Conservation (phyloP, 192 early-diverging fungal genomes). For the Phlyctochytrium planicorne region DNA sequence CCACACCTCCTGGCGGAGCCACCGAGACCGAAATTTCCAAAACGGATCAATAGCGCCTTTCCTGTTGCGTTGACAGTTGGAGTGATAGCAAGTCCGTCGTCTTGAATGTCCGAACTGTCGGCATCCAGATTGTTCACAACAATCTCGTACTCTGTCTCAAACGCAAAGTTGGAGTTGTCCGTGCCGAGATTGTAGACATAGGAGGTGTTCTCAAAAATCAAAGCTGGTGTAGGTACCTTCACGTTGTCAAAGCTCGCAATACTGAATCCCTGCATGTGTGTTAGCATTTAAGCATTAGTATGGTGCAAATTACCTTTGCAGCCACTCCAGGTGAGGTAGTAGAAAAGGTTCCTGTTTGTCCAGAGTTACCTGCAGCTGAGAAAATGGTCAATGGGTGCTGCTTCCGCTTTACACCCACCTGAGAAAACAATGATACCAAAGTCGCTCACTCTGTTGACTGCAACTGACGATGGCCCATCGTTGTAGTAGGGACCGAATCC, state of each 20-base stretch:
- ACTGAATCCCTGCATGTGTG: too few species aligned
- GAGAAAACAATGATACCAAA: slow-evolving; percentile 50
- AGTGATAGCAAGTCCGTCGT: not conserved
- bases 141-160: slow-evolving; percentile 5
- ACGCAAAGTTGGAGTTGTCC: not conserved
- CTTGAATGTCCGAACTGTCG: not conserved
- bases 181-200: not conserved
- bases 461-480: slow-evolving; percentile 60
- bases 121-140: slow-evolving; percentile 7
- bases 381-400: too few species aligned
- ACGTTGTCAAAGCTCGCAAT: slow-evolving; percentile 5
- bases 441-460: slow-evolving; percentile 49
- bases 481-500: slow-evolving; percentile 61
- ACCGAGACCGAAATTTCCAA: slow-evolving; percentile 3
- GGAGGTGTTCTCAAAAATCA: not conserved
- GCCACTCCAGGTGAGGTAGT: slow-evolving; percentile 25
- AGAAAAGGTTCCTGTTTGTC: slow-evolving; percentile 55
- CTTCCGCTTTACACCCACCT: too few species aligned
- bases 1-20: slow-evolving; percentile 11
- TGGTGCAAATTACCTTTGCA: too few species aligned
- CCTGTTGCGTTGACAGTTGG: not conserved
- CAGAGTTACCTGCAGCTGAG: slow-evolving; percentile 82
- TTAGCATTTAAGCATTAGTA: too few species aligned
- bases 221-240: not conserved
- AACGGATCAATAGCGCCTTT: slow-evolving; percentile 19